Conservation (phyloP, 176 grass and related monocot genomes). For the Carex littledalei region DNA sequence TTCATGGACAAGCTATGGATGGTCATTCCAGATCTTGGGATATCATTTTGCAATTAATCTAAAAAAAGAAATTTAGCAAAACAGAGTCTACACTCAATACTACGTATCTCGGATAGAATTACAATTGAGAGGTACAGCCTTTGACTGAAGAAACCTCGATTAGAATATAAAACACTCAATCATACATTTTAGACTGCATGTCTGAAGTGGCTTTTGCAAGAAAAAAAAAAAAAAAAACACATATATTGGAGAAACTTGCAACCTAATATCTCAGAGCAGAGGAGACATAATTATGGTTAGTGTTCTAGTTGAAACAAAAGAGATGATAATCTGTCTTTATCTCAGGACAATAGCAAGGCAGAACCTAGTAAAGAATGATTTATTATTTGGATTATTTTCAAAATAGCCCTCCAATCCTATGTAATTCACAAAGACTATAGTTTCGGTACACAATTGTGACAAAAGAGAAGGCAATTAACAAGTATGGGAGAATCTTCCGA, state of each 20-base stretch:
- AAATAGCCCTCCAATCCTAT: not conserved
- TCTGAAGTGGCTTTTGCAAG: not conserved
- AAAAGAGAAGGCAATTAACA: not conserved
- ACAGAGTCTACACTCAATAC: not conserved
- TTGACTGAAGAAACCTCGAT: not conserved
- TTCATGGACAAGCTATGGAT: not conserved
- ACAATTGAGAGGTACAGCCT: not conserved
- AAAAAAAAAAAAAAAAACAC: not conserved
- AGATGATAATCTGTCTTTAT: not conserved
- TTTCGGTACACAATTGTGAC: not conserved
- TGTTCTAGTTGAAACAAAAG: not conserved
- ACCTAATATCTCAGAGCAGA: not conserved
- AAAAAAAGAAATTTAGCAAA: not conserved
- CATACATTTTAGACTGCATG: conserved; percentile 3
- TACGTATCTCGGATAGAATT: conserved; percentile 2
- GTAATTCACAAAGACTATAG: not conserved
- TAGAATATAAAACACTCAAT: not conserved
- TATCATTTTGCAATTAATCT: not conserved
- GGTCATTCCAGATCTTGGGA: not conserved
- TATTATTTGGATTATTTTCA: not conserved
- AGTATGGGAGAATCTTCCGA: not conserved
- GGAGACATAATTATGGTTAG: not conserved
- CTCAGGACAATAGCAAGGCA: not conserved
- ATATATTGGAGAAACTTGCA: not conserved
- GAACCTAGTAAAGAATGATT: not conserved